Base-by-base conservation (phyloP, 352 stramenopile species). In the Phytophthora litchii region DNA sequence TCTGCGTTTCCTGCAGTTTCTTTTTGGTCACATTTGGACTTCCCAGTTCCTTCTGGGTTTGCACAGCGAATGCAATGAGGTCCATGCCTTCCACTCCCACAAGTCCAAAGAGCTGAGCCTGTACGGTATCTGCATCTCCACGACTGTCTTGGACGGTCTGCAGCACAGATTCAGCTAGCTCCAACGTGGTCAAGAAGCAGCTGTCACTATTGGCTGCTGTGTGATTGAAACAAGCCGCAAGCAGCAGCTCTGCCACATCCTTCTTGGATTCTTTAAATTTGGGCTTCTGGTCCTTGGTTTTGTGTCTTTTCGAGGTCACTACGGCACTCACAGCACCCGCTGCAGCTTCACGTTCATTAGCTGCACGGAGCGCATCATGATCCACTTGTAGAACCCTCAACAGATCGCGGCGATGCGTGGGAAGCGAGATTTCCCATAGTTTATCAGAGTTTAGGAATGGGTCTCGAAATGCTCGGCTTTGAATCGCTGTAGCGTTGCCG, bases 11-110 rank as follows among this genome's bases (percentile, higher is more conserved):
- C 37, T 79, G 60, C 17, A 88, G 58, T 40, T 74, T 61, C 55
- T 75, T 58, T 14, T 67, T 71, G 1, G 61, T 84, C 19, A 79
- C 71, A 35, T 20, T 43, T 3, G 43, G 17, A 6, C 36, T 54
- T 9, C 43, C 51, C 3, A 87, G 50, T 10, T 73, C 64, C 19
- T 70, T 31, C 45, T 76, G 48, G 27, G 88, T 73, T 53, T 90
- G 80, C 32, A 91, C 65, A 31, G 80, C 75, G 44, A 93, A 91
- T 10, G 84, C 74, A 51, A 95, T 95, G 11, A 95, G 57, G 29
- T 92, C 83, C 80, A 95, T 90, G 60, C 86, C 83, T 43, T 95
- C 83, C 14, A 91, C 83, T n/a, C 86, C 86, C 1, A 95, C 78
- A 37, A 95, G 83, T 2, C 83, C 78, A 50, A 95, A 95, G 42